A percentile compares a stretch with the other conserved stretches of the same genome.
phyloP scores from a whole-genome alignment of 306 rosid genomes.

The Luffa aegyptiaca region DNA sequence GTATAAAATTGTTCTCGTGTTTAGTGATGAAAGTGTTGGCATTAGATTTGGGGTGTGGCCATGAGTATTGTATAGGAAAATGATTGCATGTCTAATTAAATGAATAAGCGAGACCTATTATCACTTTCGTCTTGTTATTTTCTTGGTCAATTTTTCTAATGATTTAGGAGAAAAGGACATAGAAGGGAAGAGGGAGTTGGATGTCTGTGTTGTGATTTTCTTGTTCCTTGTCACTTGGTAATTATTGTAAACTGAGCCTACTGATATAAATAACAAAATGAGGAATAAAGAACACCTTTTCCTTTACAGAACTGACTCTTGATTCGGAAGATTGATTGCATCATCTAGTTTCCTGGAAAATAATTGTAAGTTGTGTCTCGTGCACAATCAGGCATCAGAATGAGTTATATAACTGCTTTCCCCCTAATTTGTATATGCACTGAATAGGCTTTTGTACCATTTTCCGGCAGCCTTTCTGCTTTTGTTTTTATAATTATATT shows the following conservation, averaged over 20 bases:
- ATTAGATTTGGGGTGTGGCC: neutral
- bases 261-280: neutral
- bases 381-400: neutral
- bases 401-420: neutral
- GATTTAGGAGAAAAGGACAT: neutral
- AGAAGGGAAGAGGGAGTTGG: neutral
- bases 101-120: neutral
- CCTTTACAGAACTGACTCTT: neutral
- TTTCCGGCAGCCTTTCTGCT: neutral
- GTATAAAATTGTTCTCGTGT: neutral
- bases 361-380: neutral
- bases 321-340: neutral
- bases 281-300: neutral
- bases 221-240: neutral
- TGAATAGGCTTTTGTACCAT: neutral
- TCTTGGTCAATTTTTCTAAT: neutral
- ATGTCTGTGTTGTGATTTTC: neutral
- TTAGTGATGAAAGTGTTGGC: neutral
- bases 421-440: neutral
- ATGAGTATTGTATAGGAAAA: neutral
- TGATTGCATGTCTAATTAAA: neutral
- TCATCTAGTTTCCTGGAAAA: neutral
- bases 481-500: slow-evolving; percentile 2
- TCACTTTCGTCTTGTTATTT: neutral
- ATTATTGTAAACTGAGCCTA: neutral